Evolutionary conservation across 139 green algal genomes (phyloP).

Genomic region (Chlamydomonas schloesseri): DNA sequence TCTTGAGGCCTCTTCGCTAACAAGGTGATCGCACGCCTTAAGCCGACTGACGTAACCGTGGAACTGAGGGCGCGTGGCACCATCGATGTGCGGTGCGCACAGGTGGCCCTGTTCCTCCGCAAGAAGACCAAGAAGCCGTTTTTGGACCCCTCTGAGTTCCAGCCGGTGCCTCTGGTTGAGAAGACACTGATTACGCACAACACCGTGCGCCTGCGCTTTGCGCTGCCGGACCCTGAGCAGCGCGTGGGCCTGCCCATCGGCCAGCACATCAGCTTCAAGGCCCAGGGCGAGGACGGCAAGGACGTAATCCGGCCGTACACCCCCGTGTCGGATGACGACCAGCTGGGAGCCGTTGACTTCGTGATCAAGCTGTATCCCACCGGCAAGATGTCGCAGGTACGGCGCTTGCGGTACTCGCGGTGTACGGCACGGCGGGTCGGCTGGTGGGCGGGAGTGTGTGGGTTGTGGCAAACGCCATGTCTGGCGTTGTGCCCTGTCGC

Average conservation of each 20-base stretch:
- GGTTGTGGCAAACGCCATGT: no score
- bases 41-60: no score
- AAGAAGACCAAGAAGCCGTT: slow-evolving; percentile 56
- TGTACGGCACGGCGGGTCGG: no score
- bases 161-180: slow-evolving; percentile 56
- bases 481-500: no score
- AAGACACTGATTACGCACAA: slow-evolving; percentile 77
- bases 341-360: slow-evolving; percentile 81
- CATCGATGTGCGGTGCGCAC: background rate
- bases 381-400: slow-evolving; percentile 89
- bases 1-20: no score
- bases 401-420: no score
- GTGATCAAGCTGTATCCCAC: slow-evolving; percentile 92
- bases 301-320: slow-evolving; percentile 86
- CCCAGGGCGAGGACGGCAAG: slow-evolving; percentile 63
- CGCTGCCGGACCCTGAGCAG: slow-evolving; percentile 70
- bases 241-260: slow-evolving; percentile 86
- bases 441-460: no score
- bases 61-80: no score
- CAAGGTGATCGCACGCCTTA: no score
- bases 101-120: background rate
- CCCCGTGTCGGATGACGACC: slow-evolving; percentile 73
- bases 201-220: slow-evolving; percentile 77
- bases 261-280: slow-evolving; percentile 87
- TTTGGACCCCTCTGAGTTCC: slow-evolving; percentile 59